Evolutionary conservation across 495 filamentous ascomycete genomes (phyloP), one percentile per base, ranked within the genome.

Genomic region (Aspergillus bertholletiae): DNA sequence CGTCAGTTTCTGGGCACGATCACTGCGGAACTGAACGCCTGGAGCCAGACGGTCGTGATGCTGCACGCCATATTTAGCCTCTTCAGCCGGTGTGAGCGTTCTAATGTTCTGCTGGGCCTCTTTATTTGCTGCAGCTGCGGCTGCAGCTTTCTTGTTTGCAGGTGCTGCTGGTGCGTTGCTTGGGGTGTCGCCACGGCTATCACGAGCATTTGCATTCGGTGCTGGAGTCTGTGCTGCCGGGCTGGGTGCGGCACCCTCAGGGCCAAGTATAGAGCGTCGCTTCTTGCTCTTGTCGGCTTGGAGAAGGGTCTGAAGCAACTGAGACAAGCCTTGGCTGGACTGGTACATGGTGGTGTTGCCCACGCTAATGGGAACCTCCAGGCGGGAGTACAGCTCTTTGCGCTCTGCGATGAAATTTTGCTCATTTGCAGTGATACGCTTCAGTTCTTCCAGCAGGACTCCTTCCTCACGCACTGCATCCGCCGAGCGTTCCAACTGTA

Each of bases 401-500:
- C 93, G 90, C 61, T 96, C 91, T 56, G 89, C 84, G 61, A 90
- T 86, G 59, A 96, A 84, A 57, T 79, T 83, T 55, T 93, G 87
- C 54, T 93, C 87, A 54, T 88, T 84, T 56, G 83, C 82, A 34
- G 92, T 80, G 57, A 98, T 96, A 53, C 95, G 86, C 60, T 92
- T 91, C 28, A 98, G 82, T 64, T 98, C 94, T 44, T 88, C 77
- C 6, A 98, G 80, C 1, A 97, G 75, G 52, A 89, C 84, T 60
- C 94, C 89, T 70, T 98, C 94, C 61, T 98, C 94, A 51, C 88
- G 84, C 3, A 91, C 85, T 70, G 97, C 91, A 37, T 96, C 89
- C 30, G 83, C 83, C n/a, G 87, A 85, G 26, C 95, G 85, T 34
- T 81, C 78, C 61, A 97, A 78, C 26, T 92, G 84, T 18, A 85